phyloP scores from a whole-genome alignment of 148 eudicot species.

The Euryodendron excelsum region DNA sequence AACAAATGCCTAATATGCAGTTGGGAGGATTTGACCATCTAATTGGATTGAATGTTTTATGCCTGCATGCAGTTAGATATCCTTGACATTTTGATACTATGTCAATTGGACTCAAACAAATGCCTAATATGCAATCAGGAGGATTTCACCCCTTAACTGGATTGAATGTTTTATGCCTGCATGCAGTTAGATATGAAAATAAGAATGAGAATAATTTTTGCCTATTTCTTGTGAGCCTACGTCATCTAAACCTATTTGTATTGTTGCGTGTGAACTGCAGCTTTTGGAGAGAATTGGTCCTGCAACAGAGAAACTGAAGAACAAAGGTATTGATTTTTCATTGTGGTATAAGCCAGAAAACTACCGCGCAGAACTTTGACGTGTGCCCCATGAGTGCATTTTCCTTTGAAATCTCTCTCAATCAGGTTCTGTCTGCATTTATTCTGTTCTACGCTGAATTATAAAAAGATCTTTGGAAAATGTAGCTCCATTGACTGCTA shows the following conservation, averaged over 20 bases:
- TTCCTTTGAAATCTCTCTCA: background rate
- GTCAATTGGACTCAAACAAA: too few species aligned
- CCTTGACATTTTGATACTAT: too few species aligned
- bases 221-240: background rate
- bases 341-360: conserved; percentile 86
- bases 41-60: background rate
- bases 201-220: background rate
- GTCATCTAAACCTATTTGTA: background rate
- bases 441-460: background rate
- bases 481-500: background rate
- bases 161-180: background rate
- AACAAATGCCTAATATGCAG: background rate
- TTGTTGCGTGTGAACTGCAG: conserved; percentile 44
- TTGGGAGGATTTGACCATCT: background rate
- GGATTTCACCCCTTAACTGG: background rate
- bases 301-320: conserved; percentile 83
- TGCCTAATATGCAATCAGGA: background rate
- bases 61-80: background rate
- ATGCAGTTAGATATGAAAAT: background rate
- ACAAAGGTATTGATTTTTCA: conserved; percentile 78
- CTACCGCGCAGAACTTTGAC: conserved; percentile 66
- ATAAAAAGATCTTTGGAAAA: background rate
- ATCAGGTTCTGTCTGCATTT: conserved; percentile 16
- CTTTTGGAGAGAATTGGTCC: conserved; percentile 81
- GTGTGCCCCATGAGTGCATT: conserved; percentile 1